phyloP scores from a whole-genome alignment of 179 eudicot genomes.

The Amaranthus tricolor region DNA sequence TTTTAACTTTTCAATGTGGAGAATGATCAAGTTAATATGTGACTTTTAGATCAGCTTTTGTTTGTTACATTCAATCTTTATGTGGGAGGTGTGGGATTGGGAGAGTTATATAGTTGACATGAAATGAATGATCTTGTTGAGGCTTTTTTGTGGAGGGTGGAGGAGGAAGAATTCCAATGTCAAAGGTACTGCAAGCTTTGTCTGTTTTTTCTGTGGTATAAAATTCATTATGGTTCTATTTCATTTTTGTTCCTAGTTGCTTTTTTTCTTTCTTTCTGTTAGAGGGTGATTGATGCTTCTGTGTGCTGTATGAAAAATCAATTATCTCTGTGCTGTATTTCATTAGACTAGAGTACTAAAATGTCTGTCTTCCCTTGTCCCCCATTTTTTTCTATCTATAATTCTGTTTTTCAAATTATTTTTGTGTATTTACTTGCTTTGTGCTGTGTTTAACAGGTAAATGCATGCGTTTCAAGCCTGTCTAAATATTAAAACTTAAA shows the following conservation, averaged over 20 bases:
- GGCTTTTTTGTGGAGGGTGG: background rate
- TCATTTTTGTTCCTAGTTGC: background rate
- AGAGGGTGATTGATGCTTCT: background rate
- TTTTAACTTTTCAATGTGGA: too few species aligned
- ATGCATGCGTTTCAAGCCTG: slow-evolving; percentile 31
- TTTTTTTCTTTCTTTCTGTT: background rate
- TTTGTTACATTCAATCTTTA: too few species aligned
- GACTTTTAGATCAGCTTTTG: background rate
- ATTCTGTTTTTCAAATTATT: background rate
- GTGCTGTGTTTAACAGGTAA: slow-evolving; percentile 38
- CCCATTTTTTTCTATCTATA: background rate
- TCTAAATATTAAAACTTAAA: slow-evolving; percentile 32
- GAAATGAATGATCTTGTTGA: background rate
- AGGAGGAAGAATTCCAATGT: background rate
- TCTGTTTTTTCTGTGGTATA: background rate
- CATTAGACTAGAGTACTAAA: background rate
- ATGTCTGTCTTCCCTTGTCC: background rate
- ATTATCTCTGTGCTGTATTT: too few species aligned
- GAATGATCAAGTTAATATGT: background rate
- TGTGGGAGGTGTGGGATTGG: background rate
- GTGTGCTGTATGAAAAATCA: background rate
- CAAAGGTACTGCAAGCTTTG: background rate
- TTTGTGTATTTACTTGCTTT: slow-evolving; percentile 12
- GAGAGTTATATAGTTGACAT: background rate
- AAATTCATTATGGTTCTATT: background rate